Evolutionary conservation across 1,284 basidiomycete species (phyloP).

Genomic region (Entoloma clypeatum): DNA sequence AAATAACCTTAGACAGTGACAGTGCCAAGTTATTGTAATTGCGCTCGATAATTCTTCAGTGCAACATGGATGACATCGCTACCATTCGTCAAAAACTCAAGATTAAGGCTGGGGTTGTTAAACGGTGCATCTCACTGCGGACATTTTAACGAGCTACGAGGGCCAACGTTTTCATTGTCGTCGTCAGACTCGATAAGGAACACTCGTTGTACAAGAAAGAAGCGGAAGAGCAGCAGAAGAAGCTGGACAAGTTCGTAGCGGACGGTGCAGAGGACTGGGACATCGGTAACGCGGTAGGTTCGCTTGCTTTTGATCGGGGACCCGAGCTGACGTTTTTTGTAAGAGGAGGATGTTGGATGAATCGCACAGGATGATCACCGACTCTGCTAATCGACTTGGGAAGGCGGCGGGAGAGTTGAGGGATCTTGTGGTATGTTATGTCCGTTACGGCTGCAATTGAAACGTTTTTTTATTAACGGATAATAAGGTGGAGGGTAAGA

Average conservation of each 20-base stretch:
- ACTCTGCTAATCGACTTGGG: slow-evolving; percentile 58
- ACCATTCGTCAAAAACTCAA: slow-evolving; percentile 65
- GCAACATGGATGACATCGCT: slow-evolving; percentile 44
- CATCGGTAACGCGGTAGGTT: slow-evolving; percentile 74
- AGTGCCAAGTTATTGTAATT: background rate
- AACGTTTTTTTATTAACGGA: slow-evolving; percentile 1
- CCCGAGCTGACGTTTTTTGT: slow-evolving; percentile 8
- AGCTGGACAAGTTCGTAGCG: slow-evolving; percentile 60
- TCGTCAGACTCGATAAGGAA: slow-evolving; percentile 69
- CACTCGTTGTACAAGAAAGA: slow-evolving; percentile 68
- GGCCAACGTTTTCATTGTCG: slow-evolving; percentile 3
- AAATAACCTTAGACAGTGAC: background rate
- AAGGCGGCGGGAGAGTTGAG: slow-evolving; percentile 62
- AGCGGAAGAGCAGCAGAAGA: slow-evolving; percentile 53
- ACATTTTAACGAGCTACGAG: background rate
- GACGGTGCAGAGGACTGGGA: slow-evolving; percentile 75
- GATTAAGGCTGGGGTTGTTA: slow-evolving; percentile 74
- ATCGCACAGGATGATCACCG: slow-evolving; percentile 76
- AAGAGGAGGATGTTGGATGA: slow-evolving; percentile 76
- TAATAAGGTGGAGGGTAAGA: slow-evolving; percentile 45
- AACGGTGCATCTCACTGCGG: slow-evolving; percentile 48
- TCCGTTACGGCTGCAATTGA: too few species aligned
- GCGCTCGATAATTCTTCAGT: background rate
- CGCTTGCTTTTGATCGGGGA: slow-evolving; percentile 5
- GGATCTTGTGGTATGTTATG: slow-evolving; percentile 63